Percentiles rank a stretch among this genome's conserved stretches.
Evolutionary conservation across 1,284 basidiomycete species (phyloP).

Genomic region (Cryptococcus maquisensis): DNA sequence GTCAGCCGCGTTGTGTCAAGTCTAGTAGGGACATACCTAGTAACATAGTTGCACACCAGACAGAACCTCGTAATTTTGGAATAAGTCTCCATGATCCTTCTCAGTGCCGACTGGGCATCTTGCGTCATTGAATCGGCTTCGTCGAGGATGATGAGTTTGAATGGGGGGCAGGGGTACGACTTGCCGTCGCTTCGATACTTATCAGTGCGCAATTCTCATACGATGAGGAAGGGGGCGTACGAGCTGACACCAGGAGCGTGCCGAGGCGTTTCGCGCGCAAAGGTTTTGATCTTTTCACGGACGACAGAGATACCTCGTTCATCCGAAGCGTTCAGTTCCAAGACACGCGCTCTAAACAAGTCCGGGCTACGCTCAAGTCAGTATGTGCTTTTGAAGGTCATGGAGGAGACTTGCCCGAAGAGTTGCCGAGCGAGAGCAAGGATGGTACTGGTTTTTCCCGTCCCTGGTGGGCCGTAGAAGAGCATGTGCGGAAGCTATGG

Average conservation of each 20-base stretch:
- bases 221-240: slow-evolving; percentile 23
- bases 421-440: slow-evolving; percentile 89
- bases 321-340: slow-evolving; percentile 99
- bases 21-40: slow-evolving; percentile 59
- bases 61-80: slow-evolving; percentile 96
- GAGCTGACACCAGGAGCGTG: slow-evolving; percentile 64
- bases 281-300: slow-evolving; percentile 97
- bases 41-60: slow-evolving; percentile 98
- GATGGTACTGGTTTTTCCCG: slow-evolving; percentile 98
- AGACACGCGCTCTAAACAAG: slow-evolving; percentile 85
- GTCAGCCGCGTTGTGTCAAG: neutral
- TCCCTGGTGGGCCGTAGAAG: slow-evolving; percentile 98
- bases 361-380: slow-evolving; percentile 63
- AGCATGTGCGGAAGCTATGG: slow-evolving; percentile 94
- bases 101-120: slow-evolving; percentile 91
- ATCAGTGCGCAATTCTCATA: neutral
- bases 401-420: slow-evolving; percentile 65
- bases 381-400: neutral
- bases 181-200: slow-evolving; percentile 61
- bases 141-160: slow-evolving; percentile 98
- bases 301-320: slow-evolving; percentile 96
- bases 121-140: slow-evolving; percentile 99
- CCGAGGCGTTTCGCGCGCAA: slow-evolving; percentile 89
- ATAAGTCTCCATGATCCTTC: slow-evolving; percentile 98
- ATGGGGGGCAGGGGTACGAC: slow-evolving; percentile 91